phyloP scores from a whole-genome alignment of 1,284 basidiomycete genomes.

The Polyporus tsugae region DNA sequence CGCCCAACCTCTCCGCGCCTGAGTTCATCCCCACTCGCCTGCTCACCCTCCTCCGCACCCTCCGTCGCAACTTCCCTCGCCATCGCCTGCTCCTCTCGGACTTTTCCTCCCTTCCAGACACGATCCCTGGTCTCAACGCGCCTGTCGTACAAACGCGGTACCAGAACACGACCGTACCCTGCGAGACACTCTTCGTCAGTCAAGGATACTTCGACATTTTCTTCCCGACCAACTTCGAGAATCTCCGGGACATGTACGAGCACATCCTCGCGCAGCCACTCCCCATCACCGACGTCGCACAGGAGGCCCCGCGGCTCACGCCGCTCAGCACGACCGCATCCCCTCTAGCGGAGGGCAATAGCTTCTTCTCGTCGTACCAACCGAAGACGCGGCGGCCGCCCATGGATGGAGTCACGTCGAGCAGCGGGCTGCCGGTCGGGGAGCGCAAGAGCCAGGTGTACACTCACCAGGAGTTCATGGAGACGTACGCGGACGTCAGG shows the following conservation, averaged over 20 bases:
- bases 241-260: constrained; percentile 89
- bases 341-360: constrained; percentile 60
- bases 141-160: constrained; percentile 98
- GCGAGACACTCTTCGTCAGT: constrained; percentile 90
- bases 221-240: constrained; percentile 95
- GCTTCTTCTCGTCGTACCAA: constrained; percentile 75
- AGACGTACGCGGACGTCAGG: constrained; percentile 79
- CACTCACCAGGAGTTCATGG: constrained; percentile 87
- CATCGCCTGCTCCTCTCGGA: constrained; percentile 95
- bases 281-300: constrained; percentile 37
- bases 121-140: constrained; percentile 85
- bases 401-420: constrained; percentile 70
- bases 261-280: constrained; percentile 73
- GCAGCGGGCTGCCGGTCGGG: constrained; percentile 81
- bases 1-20: constrained; percentile 89
- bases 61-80: constrained; percentile 88
- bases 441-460: constrained; percentile 83
- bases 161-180: constrained; percentile 86
- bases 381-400: constrained; percentile 66
- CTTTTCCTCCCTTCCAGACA: constrained; percentile 89
- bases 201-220: constrained; percentile 99
- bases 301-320: constrained; percentile 42
- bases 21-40: constrained; percentile 96
- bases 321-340: constrained; percentile 50
- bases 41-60: constrained; percentile 84